These are phyloP conservation scores for Geotrichum siamense DNA, from an alignment of 1,139 yeast species.

Conservation along the genomic window DNA sequence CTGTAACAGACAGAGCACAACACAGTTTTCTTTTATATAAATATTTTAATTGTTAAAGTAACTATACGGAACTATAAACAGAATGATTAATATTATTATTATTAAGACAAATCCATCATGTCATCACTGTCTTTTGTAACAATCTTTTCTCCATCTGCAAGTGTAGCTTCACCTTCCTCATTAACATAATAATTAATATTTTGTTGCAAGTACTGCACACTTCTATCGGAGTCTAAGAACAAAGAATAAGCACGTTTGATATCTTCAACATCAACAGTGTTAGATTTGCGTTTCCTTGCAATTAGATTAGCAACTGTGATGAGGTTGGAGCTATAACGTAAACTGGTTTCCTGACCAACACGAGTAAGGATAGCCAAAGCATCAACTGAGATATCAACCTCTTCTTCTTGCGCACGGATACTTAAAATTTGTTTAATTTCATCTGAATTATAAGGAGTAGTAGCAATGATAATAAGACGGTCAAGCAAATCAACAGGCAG, in stretches of 20 bases:
- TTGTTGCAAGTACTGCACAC: conserved; percentile 44
- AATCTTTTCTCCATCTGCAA: conserved; percentile 18
- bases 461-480: conserved; percentile 87
- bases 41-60: too few relatives aligned
- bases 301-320: conserved; percentile 84
- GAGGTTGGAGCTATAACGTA: conserved; percentile 88
- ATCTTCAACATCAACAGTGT: conserved; percentile 69
- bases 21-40: too few relatives aligned
- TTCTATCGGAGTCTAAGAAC: conserved; percentile 81
- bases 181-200: conserved; percentile 25
- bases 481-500: conserved; percentile 91
- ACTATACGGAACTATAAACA: too few relatives aligned
- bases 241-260: conserved; percentile 81
- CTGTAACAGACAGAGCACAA: too few relatives aligned
- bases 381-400: conserved; percentile 74
- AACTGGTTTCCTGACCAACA: conserved; percentile 85
- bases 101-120: conserved; percentile 14
- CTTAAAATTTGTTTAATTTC: conserved; percentile 81
- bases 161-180: conserved; percentile 25
- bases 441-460: conserved; percentile 64
- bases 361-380: conserved; percentile 86
- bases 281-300: conserved; percentile 70
- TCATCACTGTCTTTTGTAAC: conserved; percentile 5
- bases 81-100: too few relatives aligned
- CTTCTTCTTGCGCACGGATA: conserved; percentile 95